These are phyloP conservation scores for Didymella glomerata DNA, from an alignment of 2,329 filamentous ascomycete genomes.

Conservation along the genomic window DNA sequence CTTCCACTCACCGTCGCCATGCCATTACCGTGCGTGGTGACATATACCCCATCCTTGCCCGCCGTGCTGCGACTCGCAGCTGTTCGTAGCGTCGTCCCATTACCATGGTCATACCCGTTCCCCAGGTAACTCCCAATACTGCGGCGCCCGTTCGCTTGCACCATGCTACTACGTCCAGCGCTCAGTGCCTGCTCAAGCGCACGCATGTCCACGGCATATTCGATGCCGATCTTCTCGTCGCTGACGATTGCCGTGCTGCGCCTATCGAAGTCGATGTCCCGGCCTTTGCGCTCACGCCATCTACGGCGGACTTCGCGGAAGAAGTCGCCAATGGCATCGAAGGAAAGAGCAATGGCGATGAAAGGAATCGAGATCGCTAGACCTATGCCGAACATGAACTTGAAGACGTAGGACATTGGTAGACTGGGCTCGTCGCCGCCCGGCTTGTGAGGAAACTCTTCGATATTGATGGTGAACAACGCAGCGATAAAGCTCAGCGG, in stretches of 20 bases:
- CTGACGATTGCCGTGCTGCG: conserved; percentile 11
- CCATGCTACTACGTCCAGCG: conserved; percentile 36
- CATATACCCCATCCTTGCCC: conserved; percentile 24
- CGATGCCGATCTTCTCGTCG: conserved; percentile 27
- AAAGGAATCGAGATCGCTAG: conserved; percentile 63
- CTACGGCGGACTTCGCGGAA: conserved; percentile 39
- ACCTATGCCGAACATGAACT: conserved; percentile 65
- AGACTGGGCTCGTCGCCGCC: conserved; percentile 48
- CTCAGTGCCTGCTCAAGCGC: conserved; percentile 41
- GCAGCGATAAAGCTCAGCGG: conserved; percentile 64
- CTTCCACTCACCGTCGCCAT: conserved; percentile 22
- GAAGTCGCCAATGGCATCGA: conserved; percentile 53
- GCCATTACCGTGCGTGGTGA: conserved; percentile 22
- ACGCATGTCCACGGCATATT: conserved; percentile 35
- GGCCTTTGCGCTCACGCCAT: conserved; percentile 22
- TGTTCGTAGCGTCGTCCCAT: conserved; percentile 33
- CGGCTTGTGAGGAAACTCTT: conserved; percentile 55
- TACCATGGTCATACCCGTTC: conserved; percentile 24
- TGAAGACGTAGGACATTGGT: conserved; percentile 60
- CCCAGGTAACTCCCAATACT: conserved; percentile 44
- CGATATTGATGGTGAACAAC: conserved; percentile 64
- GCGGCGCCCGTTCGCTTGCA: conserved; percentile 30
- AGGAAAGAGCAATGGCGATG: conserved; percentile 56
- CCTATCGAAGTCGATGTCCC: not conserved
- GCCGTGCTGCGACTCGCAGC: conserved; percentile 47